These are phyloP conservation scores for Medicago ruthenica DNA, from an alignment of 306 rosid species.

Conservation along the genomic window DNA sequence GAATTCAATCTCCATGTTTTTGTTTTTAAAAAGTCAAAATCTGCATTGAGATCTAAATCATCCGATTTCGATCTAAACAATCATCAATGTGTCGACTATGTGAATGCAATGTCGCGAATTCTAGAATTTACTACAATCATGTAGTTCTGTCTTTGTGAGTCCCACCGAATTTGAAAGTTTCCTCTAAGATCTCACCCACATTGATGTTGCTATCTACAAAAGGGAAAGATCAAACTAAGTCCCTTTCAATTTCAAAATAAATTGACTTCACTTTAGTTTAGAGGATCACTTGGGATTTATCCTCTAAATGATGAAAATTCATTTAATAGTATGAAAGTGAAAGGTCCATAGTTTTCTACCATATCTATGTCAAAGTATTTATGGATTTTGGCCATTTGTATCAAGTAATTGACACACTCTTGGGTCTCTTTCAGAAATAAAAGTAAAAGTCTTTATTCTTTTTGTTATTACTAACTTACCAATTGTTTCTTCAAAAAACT, in stretches of 20 bases:
- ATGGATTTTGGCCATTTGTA: conserved; percentile 28
- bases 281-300: conserved; percentile 40
- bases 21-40: not conserved
- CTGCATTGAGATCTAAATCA: not conserved
- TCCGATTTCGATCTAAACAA: too few species aligned
- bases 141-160: not conserved
- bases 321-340: conserved; percentile 46
- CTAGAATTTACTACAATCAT: not conserved
- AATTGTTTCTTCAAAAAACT: too few species aligned
- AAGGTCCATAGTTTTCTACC: conserved; percentile 41
- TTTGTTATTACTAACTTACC: not conserved
- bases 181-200: conserved; percentile 27
- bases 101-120: not conserved
- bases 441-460: not conserved
- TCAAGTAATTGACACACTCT: conserved; percentile 27
- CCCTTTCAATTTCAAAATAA: conserved; percentile 35
- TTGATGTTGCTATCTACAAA: not conserved
- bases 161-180: conserved; percentile 45
- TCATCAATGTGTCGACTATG: not conserved
- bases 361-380: conserved; percentile 38
- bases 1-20: not conserved
- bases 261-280: conserved; percentile 47
- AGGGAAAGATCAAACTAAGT: conserved; percentile 36
- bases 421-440: conserved; percentile 42
- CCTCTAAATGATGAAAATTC: conserved; percentile 32